Base-by-base conservation (phyloP, 148 eudicot genomes). In the Chenopodium suecicum region DNA sequence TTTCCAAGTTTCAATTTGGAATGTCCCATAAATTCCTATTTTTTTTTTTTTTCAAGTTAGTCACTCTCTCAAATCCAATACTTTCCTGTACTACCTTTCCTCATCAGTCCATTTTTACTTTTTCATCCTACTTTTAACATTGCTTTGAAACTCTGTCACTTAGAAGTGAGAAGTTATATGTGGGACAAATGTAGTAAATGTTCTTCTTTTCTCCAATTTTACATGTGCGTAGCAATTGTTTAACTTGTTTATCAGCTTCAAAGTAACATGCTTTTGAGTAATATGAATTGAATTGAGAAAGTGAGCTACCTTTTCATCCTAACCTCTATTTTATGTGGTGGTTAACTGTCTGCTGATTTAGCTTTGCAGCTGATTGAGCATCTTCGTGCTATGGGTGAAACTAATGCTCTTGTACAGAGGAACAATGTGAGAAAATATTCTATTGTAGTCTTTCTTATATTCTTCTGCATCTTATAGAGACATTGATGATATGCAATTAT, bases 331-430 rank as follows among this genome's bases (percentile, higher is more conserved):
- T 25, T 32, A 50, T 67, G 41, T 37, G 81, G 41, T 22, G 78
- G 50, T 27, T 78, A 46, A 58, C 62, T 52, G 82, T 77, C 31
- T 86, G 70, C 27, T 83, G 81, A 68, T 64, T 69, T 86, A 94
- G 99, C 97, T 84, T 84, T 95, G 92, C 98, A 95, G 91, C 86
- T 95, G 84, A 94, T 94, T 75, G 98, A 96, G 84, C 98, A 96
- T 88, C 90, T 96, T 73, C 98, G 98, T 65, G 76, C 95, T 67
- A 96, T 96, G 99, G 99, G 98, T 73, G 99, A 96, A 89, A 94
- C 93, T 19, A 96, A 94, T 86, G 98, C 99, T 80, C 91, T 96
- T 78, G 41, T 94, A 69, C 91, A 96, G 68, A 92, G 95, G 82
- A 90, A 88, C 87, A 86, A 77, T 58, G 99, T 95, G 88, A 89